Evolutionary conservation across 495 filamentous ascomycete genomes (phyloP), one percentile per base, ranked within the genome.

Genomic region (Chaetomidium leptoderma): DNA sequence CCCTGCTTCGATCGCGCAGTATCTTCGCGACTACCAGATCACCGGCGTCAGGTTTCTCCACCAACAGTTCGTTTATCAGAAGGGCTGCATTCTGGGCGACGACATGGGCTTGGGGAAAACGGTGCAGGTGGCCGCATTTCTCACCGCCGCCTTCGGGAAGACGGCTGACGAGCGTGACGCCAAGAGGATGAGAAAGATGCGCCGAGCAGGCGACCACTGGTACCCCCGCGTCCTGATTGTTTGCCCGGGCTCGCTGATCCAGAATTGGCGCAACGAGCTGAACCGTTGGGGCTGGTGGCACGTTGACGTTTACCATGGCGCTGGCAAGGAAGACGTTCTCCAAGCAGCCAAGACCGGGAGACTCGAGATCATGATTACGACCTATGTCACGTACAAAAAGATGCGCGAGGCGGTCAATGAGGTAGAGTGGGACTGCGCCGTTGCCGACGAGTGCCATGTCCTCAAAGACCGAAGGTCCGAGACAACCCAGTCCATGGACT

Each of bases 71-170:
- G 87, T 97, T 17, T 93, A 90, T 64, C 95, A 97, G 59, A 89
- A 86, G 56, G 93, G 95, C 4, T 91, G 89, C 5, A 87, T 98
- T 23, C 78, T 98, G 2, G 83, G 95, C 1, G 93, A 98, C 70
- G 93, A 98, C 66, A 98, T 98, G 93, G 93, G 93, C 32, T 72
- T 98, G 30, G 93, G 93, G 0, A 98, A 98, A 70, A 98, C 93
- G 0, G 89, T 98, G 14, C 93, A 98, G 71, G 91, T 98, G 27
- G 95, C 93, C 58, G 90, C 92, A 0, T 98, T 97, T 63, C 78
- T 98, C 33, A 91, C 90, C 0, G 91, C 86, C 8, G 91, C 90
- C 6, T 98, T 96, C 68, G 95, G 92, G 1, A 97, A 97, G 72
- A 96, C 90, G 6, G 95, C 85, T 2, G 92, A 96, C 62, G 87